Base-by-base conservation (phyloP, 352 stramenopile genomes). In the Pythium brassicae region DNA sequence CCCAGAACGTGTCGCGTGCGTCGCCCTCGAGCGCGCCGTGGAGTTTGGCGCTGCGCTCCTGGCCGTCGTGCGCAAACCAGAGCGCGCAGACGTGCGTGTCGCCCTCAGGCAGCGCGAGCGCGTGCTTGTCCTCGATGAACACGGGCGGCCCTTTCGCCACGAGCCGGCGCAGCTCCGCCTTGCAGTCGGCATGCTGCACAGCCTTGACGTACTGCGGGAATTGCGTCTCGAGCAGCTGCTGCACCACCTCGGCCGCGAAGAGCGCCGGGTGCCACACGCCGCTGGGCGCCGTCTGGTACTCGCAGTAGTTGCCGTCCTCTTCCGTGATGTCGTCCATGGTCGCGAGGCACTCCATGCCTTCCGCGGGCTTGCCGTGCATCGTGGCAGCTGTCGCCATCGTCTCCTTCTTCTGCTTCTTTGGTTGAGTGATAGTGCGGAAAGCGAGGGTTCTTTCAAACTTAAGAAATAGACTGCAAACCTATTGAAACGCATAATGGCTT, bases 321-420 rank as follows among this genome's bases (percentile, higher is more conserved):
- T 90, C 72, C 14, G 91, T 97, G 66, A 98, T 98, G 71, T 98
- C 92, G 61, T 98, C 94, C 89, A 98, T 97, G 14, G 90, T 97
- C 48, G 84, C 89, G 39, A 97, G 73, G 69, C 94, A 98, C 65
- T 94, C 87, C 72, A 98, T 87, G 37, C 86, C 89, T 20, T 90
- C 83, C 4, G 63, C 56, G 11, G 92, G 92, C 58, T 81, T 87
- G 35, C 90, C 84, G 56, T 98, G 92, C 11, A 46, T 14, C 59
- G 26, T 54, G 25, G 19, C 29, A 47, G 37, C n/a, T 49, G 20
- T 52, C 52, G 53, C 29, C 66, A 74, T 74, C 22, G 17, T 63
- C 39, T 47, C 22, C 54, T 11, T 57, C 25, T 11, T 37, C 45
- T 10, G 1, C 7, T 20, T 12, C 6, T 4, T 44, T 6, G 40